phyloP scores from a whole-genome alignment of 192 early-diverging fungal species.

The Backusella mclennaniae region DNA sequence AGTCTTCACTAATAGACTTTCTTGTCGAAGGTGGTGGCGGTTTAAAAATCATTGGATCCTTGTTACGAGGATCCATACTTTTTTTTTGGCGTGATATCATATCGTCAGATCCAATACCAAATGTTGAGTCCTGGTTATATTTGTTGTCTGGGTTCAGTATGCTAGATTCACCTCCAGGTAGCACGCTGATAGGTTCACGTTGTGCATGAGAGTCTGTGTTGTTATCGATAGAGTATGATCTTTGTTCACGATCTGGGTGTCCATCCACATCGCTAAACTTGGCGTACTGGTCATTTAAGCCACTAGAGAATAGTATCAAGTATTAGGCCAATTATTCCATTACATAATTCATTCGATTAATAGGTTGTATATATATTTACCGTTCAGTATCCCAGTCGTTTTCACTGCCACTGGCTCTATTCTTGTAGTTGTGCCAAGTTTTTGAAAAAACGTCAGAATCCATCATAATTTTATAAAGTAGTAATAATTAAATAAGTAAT shows the following conservation, averaged over 20 bases:
- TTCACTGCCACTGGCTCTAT: neutral
- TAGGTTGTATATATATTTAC: neutral
- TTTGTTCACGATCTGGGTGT: neutral
- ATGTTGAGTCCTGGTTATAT: neutral
- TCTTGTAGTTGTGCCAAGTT: neutral
- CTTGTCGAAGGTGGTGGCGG: neutral
- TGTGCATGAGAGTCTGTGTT: neutral
- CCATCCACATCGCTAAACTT: neutral
- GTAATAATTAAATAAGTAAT: neutral
- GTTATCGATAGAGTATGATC: neutral
- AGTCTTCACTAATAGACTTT: neutral
- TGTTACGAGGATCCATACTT: neutral
- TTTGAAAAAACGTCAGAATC: neutral
- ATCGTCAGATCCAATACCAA: neutral
- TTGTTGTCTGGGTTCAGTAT: neutral
- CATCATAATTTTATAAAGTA: neutral
- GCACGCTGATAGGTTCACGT: neutral
- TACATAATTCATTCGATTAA: neutral
- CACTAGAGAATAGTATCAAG: neutral
- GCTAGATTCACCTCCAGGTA: neutral
- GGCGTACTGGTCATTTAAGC: neutral
- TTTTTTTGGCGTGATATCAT: neutral
- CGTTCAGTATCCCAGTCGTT: neutral
- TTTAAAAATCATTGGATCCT: neutral
- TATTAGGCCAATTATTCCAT: neutral